phyloP scores from a whole-genome alignment of 2,329 filamentous ascomycete species.

The Venturia aucupariae region DNA sequence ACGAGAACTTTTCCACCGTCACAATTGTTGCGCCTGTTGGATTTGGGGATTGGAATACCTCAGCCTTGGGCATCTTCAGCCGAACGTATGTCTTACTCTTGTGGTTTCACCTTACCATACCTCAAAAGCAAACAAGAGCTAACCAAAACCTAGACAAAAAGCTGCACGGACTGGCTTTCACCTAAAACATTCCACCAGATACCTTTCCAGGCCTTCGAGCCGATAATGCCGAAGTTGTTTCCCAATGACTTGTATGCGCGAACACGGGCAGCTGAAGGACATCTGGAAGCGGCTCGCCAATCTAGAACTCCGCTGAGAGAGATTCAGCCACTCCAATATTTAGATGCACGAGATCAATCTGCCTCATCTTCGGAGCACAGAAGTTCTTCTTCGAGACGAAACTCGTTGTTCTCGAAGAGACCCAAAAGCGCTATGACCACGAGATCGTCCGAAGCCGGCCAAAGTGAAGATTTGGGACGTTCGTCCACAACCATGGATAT shows the following conservation, averaged over 20 bases:
- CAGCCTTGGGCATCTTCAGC: background rate
- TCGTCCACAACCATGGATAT: background rate
- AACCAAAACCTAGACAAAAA: background rate
- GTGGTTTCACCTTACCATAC: background rate
- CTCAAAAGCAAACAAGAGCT: background rate
- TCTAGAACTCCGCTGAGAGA: background rate
- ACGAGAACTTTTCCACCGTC: background rate
- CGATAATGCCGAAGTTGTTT: background rate
- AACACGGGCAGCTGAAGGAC: background rate
- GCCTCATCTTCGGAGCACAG: conserved; percentile 1
- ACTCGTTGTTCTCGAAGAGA: conserved; percentile 11
- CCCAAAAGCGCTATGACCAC: conserved; percentile 11
- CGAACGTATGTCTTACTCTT: background rate
- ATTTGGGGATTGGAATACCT: background rate
- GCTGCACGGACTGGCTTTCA: background rate
- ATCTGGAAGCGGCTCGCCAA: background rate
- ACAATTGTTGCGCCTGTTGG: background rate
- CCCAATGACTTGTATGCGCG: background rate
- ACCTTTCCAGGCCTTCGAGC: background rate
- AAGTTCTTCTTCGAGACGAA: background rate
- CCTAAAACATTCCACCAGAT: background rate
- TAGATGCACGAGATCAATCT: background rate
- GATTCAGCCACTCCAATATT: background rate
- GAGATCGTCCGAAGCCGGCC: background rate
- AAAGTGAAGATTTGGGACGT: background rate